Evolutionary conservation across 129 eudicot species (phyloP), one percentile per base, ranked within the genome.

Genomic region (Flaveria sonorensis): DNA sequence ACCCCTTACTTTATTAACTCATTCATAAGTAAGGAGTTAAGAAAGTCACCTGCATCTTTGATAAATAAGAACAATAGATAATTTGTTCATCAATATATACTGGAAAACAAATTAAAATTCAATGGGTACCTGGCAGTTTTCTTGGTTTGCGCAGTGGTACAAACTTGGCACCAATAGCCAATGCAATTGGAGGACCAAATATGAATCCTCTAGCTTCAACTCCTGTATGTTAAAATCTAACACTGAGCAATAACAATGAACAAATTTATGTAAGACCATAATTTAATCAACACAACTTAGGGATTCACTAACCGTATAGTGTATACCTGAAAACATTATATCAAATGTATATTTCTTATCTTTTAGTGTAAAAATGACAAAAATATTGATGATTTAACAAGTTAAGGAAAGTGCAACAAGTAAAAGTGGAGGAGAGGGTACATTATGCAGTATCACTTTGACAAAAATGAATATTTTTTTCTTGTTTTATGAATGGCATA

Each of bases 171-270:
- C 98, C 98, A 70, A 94, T 91, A 60, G 96, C 98, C 82, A 94
- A 80, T 14, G 98, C 98, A 51, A 94, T 94, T 13, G 98, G 72
- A 68, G 98, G 90, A 24, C 97, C 98, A 85, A 94, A 94, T 86
- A 94, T 79, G 73, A 94, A 94, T 57, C 98, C 98, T 88, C 98
- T 91, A 32, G 98, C 97, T 89, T 93, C 98, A 84, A 93, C 97
- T 78, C 98, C 98, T 90, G 63, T 46, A 56, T 42, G 68, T 23
- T 24, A 68, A 12, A 79, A 79, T 68, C 11, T 76, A 13, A 75
- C 3, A 70, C 52, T 53, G 15, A 55, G 18, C 42, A 47, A 18
- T 18, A 18, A 55, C 11, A 55, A 14, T 15, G 8, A 24, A 26
- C 20, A 28, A 20, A 0, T n/a, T n/a, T n/a, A 52, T 18, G 24